Conservation (phyloP, 177 flowering plant species). For the Vitis hybrid region DNA sequence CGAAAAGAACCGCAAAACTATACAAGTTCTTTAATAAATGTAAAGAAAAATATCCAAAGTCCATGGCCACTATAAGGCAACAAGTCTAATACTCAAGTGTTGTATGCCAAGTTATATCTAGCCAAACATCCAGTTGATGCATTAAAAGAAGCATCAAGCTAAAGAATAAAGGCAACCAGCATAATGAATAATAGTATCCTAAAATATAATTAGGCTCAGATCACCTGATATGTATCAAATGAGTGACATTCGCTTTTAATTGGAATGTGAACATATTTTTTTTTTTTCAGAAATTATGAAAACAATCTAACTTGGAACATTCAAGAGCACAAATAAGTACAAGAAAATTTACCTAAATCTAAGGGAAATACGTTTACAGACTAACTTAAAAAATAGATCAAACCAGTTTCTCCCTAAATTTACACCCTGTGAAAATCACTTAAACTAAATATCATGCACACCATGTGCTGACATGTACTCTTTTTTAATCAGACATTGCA, state of each 20-base stretch:
- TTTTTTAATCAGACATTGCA: no score
- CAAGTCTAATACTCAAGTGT: background rate
- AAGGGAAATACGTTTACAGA: background rate
- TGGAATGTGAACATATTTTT: background rate
- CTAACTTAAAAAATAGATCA: background rate
- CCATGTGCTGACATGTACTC: no score
- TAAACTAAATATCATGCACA: no score
- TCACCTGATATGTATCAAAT: background rate
- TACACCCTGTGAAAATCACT: no score
- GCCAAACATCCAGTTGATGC: slow-evolving; percentile 10
- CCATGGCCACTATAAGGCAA: slow-evolving; percentile 24
- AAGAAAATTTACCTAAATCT: no score
- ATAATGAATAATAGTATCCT: background rate
- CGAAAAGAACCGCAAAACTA: slow-evolving; percentile 47
- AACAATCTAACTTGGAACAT: no score
- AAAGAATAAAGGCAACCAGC: slow-evolving; percentile 5
- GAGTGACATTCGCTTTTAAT: background rate
- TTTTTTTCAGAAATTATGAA: background rate
- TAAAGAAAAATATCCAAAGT: slow-evolving; percentile 13
- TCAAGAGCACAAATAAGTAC: no score
- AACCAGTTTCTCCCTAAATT: no score
- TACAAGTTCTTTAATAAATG: slow-evolving; percentile 22
- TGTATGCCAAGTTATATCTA: background rate
- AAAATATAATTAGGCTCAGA: background rate
- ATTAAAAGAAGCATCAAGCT: slow-evolving; percentile 9